Conservation (phyloP, 352 stramenopile genomes). For the Globisporangium megalacanthum region DNA sequence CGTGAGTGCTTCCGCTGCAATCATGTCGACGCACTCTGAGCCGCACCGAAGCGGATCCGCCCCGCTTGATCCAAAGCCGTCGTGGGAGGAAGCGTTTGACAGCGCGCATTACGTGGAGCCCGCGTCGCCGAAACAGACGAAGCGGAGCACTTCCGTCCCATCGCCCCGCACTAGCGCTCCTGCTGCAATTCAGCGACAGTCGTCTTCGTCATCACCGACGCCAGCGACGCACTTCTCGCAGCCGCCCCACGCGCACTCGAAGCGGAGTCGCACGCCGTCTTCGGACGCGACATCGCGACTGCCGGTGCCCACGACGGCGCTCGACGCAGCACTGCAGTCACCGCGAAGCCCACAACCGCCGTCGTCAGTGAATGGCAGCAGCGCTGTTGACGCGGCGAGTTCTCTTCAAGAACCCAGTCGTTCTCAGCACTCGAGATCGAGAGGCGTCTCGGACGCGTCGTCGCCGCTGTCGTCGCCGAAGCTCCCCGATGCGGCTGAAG, state of each 20-base stretch:
- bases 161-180: background rate
- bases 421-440: background rate
- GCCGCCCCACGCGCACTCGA: background rate
- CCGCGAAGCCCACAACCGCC: background rate
- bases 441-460: background rate
- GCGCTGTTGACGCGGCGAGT: background rate
- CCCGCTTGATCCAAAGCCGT: background rate
- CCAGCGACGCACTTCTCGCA: constrained; percentile 1
- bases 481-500: background rate
- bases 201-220: background rate
- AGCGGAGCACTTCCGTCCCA: background rate
- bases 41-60: constrained; percentile 1
- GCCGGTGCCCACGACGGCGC: background rate
- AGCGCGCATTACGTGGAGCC: background rate
- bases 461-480: constrained; percentile 8
- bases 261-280: background rate
- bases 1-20: constrained; percentile 5
- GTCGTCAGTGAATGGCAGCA: background rate
- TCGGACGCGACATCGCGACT: background rate
- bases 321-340: background rate
- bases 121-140: constrained; percentile 1
- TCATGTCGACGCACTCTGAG: constrained; percentile 10
- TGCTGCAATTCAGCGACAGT: background rate
- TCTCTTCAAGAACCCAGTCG: background rate
- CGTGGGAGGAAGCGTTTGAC: background rate